phyloP scores from a whole-genome alignment of 2,329 filamentous ascomycete species.

The Fusarium scirpi region DNA sequence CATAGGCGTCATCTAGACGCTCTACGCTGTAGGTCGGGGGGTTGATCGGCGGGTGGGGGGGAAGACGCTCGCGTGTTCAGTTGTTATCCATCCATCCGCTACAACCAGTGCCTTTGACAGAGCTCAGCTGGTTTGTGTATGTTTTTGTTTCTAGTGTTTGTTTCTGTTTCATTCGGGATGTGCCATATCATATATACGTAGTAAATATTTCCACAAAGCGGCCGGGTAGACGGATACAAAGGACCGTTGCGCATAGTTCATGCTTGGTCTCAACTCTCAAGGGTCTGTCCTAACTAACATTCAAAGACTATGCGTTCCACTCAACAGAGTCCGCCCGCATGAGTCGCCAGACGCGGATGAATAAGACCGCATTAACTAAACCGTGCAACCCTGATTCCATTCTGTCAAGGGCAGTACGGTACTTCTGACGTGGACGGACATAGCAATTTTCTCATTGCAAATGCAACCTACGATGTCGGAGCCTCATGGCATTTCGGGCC shows the following conservation, averaged over 20 bases:
- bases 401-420: neutral
- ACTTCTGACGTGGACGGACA: conserved; percentile 33
- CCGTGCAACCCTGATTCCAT: conserved; percentile 14
- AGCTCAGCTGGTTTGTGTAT: conserved; percentile 33
- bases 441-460: conserved; percentile 1
- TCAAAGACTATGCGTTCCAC: conserved; percentile 31
- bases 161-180: conserved; percentile 3
- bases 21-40: conserved; percentile 33
- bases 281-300: conserved; percentile 16
- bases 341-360: conserved; percentile 21
- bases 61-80: conserved; percentile 37
- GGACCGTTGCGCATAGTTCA: conserved; percentile 1
- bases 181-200: conserved; percentile 4
- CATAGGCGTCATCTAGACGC: conserved; percentile 40
- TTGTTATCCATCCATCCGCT: conserved; percentile 31
- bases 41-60: conserved; percentile 39
- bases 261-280: conserved; percentile 3
- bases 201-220: neutral
- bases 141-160: neutral
- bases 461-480: conserved; percentile 1
- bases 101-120: conserved; percentile 14
- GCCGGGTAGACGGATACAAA: conserved; percentile 15
- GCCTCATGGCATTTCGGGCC: conserved; percentile 18
- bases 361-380: conserved; percentile 30
- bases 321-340: conserved; percentile 30